phyloP scores from a whole-genome alignment of 1,139 yeast genomes.

The Komagataea norvegica region DNA sequence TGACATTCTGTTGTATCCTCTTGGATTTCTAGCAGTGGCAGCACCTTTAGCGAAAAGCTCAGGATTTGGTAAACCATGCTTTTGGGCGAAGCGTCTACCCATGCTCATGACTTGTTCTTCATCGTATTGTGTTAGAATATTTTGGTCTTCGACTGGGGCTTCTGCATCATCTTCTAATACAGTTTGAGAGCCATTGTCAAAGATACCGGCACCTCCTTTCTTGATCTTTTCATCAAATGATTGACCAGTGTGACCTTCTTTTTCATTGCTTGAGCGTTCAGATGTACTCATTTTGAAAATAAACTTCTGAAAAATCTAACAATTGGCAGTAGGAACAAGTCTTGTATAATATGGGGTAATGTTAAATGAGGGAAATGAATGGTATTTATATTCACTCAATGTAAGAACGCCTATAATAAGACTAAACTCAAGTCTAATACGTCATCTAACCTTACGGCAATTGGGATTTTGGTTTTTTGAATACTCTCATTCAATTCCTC shows the following conservation, averaged over 20 bases:
- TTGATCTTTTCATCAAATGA: conserved; percentile 4
- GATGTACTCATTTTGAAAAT: conserved; percentile 2
- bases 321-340: no score
- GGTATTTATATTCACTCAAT: no score
- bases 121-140: conserved; percentile 59
- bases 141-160: conserved; percentile 33
- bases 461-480: neutral
- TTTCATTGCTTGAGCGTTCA: conserved; percentile 3
- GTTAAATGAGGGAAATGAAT: no score
- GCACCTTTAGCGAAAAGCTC: conserved; percentile 73
- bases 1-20: conserved; percentile 52
- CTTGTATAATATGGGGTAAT: no score
- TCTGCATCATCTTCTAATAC: conserved; percentile 9
- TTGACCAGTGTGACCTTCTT: conserved; percentile 1
- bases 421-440: neutral
- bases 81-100: conserved; percentile 66
- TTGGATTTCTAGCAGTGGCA: conserved; percentile 66
- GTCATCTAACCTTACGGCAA: neutral
- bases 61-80: conserved; percentile 51
- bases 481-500: neutral
- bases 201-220: conserved; percentile 14
- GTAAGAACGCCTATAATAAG: neutral
- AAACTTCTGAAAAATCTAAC: no score
- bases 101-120: conserved; percentile 62
- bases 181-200: conserved; percentile 8